These are phyloP conservation scores for Cutaneotrichosporon curvatum DNA, from an alignment of 1,284 basidiomycete genomes.

Conservation along the genomic window DNA sequence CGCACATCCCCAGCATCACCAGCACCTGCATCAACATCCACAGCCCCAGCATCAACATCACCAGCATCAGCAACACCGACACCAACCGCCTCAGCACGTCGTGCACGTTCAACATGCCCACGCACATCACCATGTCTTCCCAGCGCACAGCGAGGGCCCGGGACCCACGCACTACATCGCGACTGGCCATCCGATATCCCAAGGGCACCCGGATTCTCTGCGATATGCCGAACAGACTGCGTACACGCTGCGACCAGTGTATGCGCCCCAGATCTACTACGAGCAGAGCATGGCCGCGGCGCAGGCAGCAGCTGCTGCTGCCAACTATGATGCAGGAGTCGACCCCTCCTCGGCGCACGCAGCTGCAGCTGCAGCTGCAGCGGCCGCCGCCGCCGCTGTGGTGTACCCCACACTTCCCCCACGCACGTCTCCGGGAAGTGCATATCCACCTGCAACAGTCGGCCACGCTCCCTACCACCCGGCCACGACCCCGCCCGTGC, in stretches of 20 bases:
- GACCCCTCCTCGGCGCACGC: neutral
- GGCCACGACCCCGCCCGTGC: slow-evolving; percentile 7
- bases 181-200: slow-evolving; percentile 2
- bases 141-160: slow-evolving; percentile 2
- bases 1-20: neutral
- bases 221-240: slow-evolving; percentile 9
- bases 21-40: neutral
- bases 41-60: slow-evolving; percentile 2
- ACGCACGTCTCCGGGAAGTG: slow-evolving; percentile 6
- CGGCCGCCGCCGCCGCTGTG: slow-evolving; percentile 1
- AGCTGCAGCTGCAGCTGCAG: neutral
- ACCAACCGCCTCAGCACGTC: neutral
- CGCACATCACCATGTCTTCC: neutral
- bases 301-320: neutral
- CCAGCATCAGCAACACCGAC: neutral
- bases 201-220: slow-evolving; percentile 1
- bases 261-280: slow-evolving; percentile 15
- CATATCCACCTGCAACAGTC: slow-evolving; percentile 8
- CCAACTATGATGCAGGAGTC: neutral
- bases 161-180: slow-evolving; percentile 9
- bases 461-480: slow-evolving; percentile 10
- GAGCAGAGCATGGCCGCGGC: slow-evolving; percentile 7
- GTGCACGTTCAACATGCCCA: neutral
- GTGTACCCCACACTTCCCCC: slow-evolving; percentile 4
- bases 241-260: slow-evolving; percentile 7